Evolutionary conservation across 805 yeast genomes (phyloP).

Genomic region (Wilhelminamyces savonicus): DNA sequence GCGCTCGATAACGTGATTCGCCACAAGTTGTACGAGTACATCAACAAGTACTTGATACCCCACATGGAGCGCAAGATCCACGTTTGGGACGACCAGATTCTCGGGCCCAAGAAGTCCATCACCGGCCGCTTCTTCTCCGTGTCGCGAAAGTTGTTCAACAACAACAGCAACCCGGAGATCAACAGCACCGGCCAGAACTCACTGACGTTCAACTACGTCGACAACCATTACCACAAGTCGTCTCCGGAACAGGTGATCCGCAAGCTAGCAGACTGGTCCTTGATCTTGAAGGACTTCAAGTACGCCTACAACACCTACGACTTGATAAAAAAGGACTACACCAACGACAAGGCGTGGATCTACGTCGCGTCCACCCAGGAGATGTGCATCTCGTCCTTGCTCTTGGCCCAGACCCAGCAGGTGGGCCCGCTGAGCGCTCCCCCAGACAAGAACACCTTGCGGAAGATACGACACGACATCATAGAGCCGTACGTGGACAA

Average conservation of each 20-base stretch:
- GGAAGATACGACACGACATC: slow-evolving; percentile 46
- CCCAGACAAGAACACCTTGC: slow-evolving; percentile 35
- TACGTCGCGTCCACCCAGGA: slow-evolving; percentile 83
- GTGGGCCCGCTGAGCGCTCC: slow-evolving; percentile 10
- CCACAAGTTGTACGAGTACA: slow-evolving; percentile 39
- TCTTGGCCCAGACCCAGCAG: slow-evolving; percentile 50
- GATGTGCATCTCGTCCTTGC: slow-evolving; percentile 69
- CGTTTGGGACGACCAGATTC: slow-evolving; percentile 78
- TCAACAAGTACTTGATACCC: slow-evolving; percentile 54
- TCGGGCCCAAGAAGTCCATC: slow-evolving; percentile 70
- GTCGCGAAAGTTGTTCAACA: slow-evolving; percentile 50
- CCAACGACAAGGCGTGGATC: slow-evolving; percentile 72
- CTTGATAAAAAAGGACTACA: slow-evolving; percentile 67
- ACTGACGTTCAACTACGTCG: slow-evolving; percentile 40
- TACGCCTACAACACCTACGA: slow-evolving; percentile 83
- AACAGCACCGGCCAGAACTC: slow-evolving; percentile 6
- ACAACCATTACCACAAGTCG: slow-evolving; percentile 54
- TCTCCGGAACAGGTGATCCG: slow-evolving; percentile 71
- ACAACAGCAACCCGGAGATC: slow-evolving; percentile 24
- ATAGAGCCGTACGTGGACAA: slow-evolving; percentile 63
- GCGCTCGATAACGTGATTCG: slow-evolving; percentile 36
- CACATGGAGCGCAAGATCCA: slow-evolving; percentile 81
- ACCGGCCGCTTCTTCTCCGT: slow-evolving; percentile 69
- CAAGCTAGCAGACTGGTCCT: slow-evolving; percentile 86
- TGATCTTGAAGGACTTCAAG: slow-evolving; percentile 85